These are phyloP conservation scores for Boletellus sp. DNA, from an alignment of 768 basidiomycete genomes.

Conservation along the genomic window DNA sequence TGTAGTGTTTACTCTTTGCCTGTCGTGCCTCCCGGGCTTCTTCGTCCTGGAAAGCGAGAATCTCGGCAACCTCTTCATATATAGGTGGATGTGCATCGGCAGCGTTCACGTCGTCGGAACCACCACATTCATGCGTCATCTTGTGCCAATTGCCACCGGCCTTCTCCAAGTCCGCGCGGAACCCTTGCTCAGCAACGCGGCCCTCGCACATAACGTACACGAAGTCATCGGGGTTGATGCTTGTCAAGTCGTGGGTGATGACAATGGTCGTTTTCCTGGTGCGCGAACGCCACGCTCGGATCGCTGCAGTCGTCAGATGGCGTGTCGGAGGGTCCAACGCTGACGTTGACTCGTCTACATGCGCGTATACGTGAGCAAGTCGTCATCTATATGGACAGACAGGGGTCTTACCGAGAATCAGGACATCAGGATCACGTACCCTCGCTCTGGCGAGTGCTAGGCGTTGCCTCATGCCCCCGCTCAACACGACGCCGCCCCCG, in stretches of 20 bases:
- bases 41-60: conserved; percentile 44
- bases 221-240: conserved; percentile 73
- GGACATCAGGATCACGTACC: conserved; percentile 79
- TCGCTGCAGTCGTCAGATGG: conserved; percentile 74
- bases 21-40: conserved; percentile 29
- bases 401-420: conserved; percentile 76
- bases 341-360: conserved; percentile 73
- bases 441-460: conserved; percentile 85
- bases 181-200: conserved; percentile 81
- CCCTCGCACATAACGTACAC: conserved; percentile 90
- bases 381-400: neutral
- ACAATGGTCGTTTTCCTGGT: conserved; percentile 52
- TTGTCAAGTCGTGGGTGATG: conserved; percentile 93
- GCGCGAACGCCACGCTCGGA: conserved; percentile 56
- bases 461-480: conserved; percentile 91
- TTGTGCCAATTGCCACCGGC: conserved; percentile 61
- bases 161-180: conserved; percentile 70
- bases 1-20: conserved; percentile 38
- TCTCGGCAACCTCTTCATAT: conserved; percentile 43
- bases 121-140: conserved; percentile 68
- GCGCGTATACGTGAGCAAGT: neutral
- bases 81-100: conserved; percentile 25
- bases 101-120: conserved; percentile 39
- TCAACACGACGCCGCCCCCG: conserved; percentile 65
- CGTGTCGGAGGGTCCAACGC: conserved; percentile 86